phyloP scores from a whole-genome alignment of 306 rosid species.

The Psophocarpus tetragonolobus region DNA sequence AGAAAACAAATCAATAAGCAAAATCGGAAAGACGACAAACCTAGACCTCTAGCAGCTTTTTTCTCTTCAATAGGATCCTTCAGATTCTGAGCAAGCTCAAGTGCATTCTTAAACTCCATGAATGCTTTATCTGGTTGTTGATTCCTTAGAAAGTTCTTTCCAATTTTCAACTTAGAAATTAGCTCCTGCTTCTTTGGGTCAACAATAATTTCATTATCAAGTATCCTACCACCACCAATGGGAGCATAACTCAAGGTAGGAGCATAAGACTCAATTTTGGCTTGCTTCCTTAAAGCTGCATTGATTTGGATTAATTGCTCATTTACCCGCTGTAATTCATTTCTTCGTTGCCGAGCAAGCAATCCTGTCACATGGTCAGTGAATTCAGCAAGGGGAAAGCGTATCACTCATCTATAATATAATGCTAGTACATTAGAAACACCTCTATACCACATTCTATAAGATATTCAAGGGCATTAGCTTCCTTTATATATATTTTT shows the following conservation, averaged over 20 bases:
- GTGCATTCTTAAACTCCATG: constrained; percentile 70
- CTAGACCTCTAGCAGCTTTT: constrained; percentile 97
- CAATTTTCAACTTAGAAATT: constrained; percentile 77
- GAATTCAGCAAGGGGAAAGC: constrained; percentile 23
- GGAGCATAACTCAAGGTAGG: constrained; percentile 95
- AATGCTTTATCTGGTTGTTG: constrained; percentile 80
- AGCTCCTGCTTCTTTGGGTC: constrained; percentile 84
- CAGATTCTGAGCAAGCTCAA: constrained; percentile 72
- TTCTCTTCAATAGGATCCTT: constrained; percentile 87
- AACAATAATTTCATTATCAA: constrained; percentile 70
- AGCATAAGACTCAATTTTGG: constrained; percentile 95
- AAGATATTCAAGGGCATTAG: not conserved
- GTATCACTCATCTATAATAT: not conserved
- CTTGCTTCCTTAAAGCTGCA: constrained; percentile 86
- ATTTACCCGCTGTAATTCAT: constrained; percentile 71
- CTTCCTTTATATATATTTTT: not conserved
- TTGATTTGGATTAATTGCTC: constrained; percentile 95
- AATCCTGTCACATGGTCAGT: constrained; percentile 54
- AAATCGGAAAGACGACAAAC: constrained; percentile 47
- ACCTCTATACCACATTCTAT: not conserved
- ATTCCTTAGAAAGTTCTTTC: constrained; percentile 87
- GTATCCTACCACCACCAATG: constrained; percentile 64
- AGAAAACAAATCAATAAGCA: not conserved
- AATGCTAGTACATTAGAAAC: constrained; percentile 3
- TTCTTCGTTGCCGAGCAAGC: constrained; percentile 93